Evolutionary conservation across 2,329 filamentous ascomycete genomes (phyloP), one percentile per base, ranked within the genome.

Genomic region (Gaeumannomyces sp.): DNA sequence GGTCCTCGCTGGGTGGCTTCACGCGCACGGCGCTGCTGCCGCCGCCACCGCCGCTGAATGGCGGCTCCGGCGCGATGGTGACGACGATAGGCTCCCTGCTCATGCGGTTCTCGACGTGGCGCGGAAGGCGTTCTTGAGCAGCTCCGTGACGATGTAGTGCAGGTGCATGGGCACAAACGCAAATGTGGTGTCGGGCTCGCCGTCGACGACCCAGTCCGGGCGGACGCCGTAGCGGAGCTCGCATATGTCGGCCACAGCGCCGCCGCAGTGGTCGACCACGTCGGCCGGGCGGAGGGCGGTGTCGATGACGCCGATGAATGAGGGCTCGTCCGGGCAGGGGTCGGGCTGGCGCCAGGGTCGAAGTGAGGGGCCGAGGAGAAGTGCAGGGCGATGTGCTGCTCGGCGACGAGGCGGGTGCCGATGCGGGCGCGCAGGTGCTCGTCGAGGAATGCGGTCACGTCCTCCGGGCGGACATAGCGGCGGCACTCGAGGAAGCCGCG

Each of bases 81-180:
- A 98, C 89, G 69, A 97, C 91, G 57, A 99, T 83, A 1, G 94
- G 92, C 69, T 96, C 90, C 58, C 85, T 83, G 70, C 90, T 89
- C 72, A 86, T 88, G n/a, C 88, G 87, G 65, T 85, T 89, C 76
- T 99, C 95, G 13, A 98, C 88, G 92, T 96, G 4, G 95, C 94
- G 59, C 95, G 87, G 79, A 98, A 99, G 1, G 93, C 92, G 73
- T 99, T 99, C 77, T 99, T 99, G 66, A 99, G 84, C 1, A 99
- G 83, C 76, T 99, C 95, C 0, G 94, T 99, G 68, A 97, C 86
- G 69, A 99, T 97, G 76, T 99, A 99, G 77, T 98, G 94, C 29
- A 99, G 84, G 76, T 99, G 95, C 75, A 96, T 95, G 19, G 95
- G 95, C 11, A 99, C 89, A 72, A 96, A 95, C 27, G 94, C 93